Percentiles rank a stretch among this genome's conserved stretches.
phyloP scores from a whole-genome alignment of 495 filamentous ascomycete species.

The Astrocystis sublimbata region DNA sequence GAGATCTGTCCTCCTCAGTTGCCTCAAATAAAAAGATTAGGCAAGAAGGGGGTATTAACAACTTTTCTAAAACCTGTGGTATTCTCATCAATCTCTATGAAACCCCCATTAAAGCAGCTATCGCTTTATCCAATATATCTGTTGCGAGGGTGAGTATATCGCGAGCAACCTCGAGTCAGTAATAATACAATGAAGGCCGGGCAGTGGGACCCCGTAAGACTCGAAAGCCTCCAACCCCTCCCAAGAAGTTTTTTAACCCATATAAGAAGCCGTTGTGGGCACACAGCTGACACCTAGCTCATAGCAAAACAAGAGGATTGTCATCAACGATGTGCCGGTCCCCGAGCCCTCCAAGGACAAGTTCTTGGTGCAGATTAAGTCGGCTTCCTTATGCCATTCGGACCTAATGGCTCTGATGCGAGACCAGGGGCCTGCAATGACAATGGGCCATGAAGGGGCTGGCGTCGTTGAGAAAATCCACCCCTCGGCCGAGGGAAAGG shows the following conservation, averaged over 20 bases:
- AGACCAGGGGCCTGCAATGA: slow-evolving; percentile 20
- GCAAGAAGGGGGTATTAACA: no score
- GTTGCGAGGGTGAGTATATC: not conserved
- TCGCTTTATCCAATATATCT: not conserved
- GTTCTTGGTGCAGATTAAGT: slow-evolving; percentile 41
- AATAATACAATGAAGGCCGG: slow-evolving; percentile 18
- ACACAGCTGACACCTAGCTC: not conserved
- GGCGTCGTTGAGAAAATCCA: slow-evolving; percentile 40
- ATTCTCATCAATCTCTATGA: not conserved
- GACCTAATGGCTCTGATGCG: slow-evolving; percentile 28
- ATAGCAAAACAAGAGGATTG: slow-evolving; percentile 16
- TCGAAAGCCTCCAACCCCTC: not conserved
- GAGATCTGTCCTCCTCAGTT: not conserved
- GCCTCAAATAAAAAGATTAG: no score
- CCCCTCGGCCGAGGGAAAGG: slow-evolving; percentile 34
- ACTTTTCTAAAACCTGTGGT: not conserved
- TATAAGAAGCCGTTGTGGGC: no score
- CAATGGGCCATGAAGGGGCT: slow-evolving; percentile 43
- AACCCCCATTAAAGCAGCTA: not conserved
- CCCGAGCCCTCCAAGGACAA: slow-evolving; percentile 33
- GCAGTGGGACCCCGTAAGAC: slow-evolving; percentile 21
- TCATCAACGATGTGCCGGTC: slow-evolving; percentile 38
- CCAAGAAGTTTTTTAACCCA: no score
- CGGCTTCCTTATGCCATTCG: slow-evolving; percentile 41
- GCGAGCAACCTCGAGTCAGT: not conserved